Percentiles rank a stretch among this genome's conserved stretches.
Conservation (phyloP, 2,329 filamentous ascomycete genomes). For the Pseudogymnoascus sp. region DNA sequence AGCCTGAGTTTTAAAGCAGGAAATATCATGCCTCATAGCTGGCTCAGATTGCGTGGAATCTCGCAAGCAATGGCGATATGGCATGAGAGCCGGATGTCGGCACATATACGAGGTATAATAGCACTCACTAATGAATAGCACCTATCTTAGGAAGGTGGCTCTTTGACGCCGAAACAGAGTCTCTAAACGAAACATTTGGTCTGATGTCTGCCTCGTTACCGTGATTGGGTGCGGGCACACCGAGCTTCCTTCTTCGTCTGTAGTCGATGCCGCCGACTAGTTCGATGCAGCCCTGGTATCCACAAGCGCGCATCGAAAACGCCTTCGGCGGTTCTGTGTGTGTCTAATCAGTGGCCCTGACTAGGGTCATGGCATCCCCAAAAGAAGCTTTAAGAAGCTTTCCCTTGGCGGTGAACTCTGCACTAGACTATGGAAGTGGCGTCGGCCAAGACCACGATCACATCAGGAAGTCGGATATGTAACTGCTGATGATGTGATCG, state of each 20-base stretch:
- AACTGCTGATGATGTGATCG: not conserved
- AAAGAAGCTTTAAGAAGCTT: slow-evolving; percentile 1
- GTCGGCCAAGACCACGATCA: slow-evolving; percentile 3
- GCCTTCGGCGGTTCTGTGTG: not conserved
- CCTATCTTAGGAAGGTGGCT: not conserved
- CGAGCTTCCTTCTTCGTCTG: slow-evolving; percentile 3
- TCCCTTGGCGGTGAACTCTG: not conserved
- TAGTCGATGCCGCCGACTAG: not conserved
- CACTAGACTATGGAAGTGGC: not conserved
- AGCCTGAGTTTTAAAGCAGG: not conserved
- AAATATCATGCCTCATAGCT: not conserved
- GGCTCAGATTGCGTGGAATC: not conserved
- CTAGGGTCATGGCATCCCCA: not conserved
- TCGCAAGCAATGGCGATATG: not conserved
- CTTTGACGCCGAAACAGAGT: not conserved
- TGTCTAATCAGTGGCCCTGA: not conserved
- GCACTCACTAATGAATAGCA: not conserved
- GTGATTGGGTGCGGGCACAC: not conserved
- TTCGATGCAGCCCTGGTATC: not conserved
- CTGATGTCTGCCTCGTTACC: not conserved
- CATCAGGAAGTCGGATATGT: not conserved
- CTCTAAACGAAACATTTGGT: not conserved
- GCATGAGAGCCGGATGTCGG: not conserved
- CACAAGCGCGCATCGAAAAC: not conserved
- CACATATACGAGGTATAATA: not conserved